phyloP scores from a whole-genome alignment of 2,329 filamentous ascomycete species.

The Colletotrichum liaoningense region DNA sequence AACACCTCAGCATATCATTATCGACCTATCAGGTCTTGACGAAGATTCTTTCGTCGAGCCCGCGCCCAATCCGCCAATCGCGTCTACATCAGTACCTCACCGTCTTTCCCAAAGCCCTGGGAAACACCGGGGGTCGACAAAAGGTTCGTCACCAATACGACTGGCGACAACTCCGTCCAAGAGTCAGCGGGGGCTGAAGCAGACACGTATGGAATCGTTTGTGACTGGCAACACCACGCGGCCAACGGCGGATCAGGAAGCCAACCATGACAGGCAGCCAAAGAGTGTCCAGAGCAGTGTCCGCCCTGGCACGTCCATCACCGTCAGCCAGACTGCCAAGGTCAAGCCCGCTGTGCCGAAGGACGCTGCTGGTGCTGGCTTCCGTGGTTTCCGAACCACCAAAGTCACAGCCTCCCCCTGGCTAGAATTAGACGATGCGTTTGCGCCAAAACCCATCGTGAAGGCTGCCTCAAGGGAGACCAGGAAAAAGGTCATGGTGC shows the following conservation, averaged over 20 bases:
- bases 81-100: background rate
- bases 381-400: background rate
- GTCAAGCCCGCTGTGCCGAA: background rate
- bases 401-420: background rate
- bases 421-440: slow-evolving; percentile 6
- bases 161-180: background rate
- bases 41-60: background rate
- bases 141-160: background rate
- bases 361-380: background rate
- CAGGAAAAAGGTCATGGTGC: slow-evolving; percentile 50
- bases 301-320: background rate
- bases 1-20: background rate
- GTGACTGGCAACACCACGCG: background rate
- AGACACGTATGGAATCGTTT: slow-evolving; percentile 39
- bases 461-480: background rate
- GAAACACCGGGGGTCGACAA: background rate
- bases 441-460: slow-evolving; percentile 3
- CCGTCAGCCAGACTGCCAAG: background rate
- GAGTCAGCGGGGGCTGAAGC: slow-evolving; percentile 41
- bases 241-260: background rate
- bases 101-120: background rate
- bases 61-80: background rate
- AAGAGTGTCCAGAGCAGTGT: background rate
- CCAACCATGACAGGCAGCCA: background rate
- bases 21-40: slow-evolving; percentile 21